Percentiles rank a stretch among this genome's conserved stretches.
These are phyloP conservation scores for Chytriomyces confervae DNA, from an alignment of 192 early-diverging fungal species.

Conservation along the genomic window DNA sequence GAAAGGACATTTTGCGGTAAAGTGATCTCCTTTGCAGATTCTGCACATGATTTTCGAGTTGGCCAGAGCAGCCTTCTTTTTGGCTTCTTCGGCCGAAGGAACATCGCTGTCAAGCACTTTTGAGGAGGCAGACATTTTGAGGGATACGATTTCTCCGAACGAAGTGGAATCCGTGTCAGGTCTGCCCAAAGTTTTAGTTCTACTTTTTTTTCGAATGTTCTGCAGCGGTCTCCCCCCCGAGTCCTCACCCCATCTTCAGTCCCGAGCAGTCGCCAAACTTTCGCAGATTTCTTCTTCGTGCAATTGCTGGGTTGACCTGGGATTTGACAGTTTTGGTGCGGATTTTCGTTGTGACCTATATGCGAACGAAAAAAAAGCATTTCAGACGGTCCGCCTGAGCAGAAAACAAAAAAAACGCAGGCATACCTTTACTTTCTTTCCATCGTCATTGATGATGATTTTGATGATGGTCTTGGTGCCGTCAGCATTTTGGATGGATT, in stretches of 20 bases:
- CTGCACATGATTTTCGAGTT: conserved; percentile 93
- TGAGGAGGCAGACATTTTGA: conserved; percentile 80
- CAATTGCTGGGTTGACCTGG: conserved; percentile 86
- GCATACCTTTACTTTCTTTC: conserved; percentile 82
- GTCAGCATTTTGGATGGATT: conserved; percentile 68
- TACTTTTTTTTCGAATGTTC: not conserved
- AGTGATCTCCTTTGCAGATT: conserved; percentile 96
- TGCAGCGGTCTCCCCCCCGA: not conserved
- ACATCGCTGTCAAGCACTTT: conserved; percentile 55
- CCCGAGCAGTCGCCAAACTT: conserved; percentile 92
- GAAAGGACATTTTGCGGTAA: conserved; percentile 96
- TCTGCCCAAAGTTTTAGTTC: not conserved
- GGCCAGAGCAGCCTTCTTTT: conserved; percentile 61
- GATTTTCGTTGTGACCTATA: conserved; percentile 75
- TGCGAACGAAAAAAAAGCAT: no score
- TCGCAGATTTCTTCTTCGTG: conserved; percentile 87
- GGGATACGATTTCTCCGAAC: conserved; percentile 79
- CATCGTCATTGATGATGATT: conserved; percentile 85
- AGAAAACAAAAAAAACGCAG: not conserved
- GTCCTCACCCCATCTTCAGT: conserved; percentile 66
- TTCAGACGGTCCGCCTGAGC: not conserved
- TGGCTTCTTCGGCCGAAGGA: conserved; percentile 67
- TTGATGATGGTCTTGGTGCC: conserved; percentile 84
- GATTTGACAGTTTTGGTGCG: conserved; percentile 72
- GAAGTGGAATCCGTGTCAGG: conserved; percentile 89